These are phyloP conservation scores for Schoenoplectus triqueter DNA, from an alignment of 202 grass and related monocot species.

Conservation along the genomic window DNA sequence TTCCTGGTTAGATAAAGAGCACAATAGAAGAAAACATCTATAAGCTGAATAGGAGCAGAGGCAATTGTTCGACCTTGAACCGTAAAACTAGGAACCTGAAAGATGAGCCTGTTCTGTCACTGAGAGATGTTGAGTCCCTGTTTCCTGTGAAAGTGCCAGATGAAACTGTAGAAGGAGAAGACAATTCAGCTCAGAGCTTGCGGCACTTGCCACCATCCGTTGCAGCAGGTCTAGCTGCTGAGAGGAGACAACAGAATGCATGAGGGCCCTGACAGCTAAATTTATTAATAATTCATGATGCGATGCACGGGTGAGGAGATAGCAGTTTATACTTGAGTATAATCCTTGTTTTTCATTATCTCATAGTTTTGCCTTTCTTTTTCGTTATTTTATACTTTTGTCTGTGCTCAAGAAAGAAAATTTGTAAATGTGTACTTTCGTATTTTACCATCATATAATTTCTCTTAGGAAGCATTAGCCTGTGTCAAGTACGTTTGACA, in stretches of 20 bases:
- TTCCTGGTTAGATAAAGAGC: conserved; percentile 67
- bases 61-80: conserved; percentile 60
- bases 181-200: conserved; percentile 48
- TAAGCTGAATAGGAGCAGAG: conserved; percentile 70
- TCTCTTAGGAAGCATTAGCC: not conserved
- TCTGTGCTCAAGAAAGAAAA: too few species aligned
- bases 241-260: conserved; percentile 62
- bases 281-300: not conserved
- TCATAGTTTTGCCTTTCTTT: not conserved
- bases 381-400: conserved; percentile 3
- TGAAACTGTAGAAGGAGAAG: conserved; percentile 45
- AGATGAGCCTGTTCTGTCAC: conserved; percentile 75
- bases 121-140: conserved; percentile 76
- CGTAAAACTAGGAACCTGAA: conserved; percentile 68
- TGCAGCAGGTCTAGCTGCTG: conserved; percentile 84
- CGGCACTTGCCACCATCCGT: conserved; percentile 70
- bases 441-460: not conserved
- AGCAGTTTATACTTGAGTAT: conserved; percentile 8
- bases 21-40: conserved; percentile 93
- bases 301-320: not conserved
- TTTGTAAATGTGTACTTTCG: conserved; percentile 18
- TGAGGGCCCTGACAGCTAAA: conserved; percentile 34
- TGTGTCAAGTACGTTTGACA: not conserved
- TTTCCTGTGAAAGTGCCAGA: conserved; percentile 57
- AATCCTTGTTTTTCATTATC: not conserved